These are phyloP conservation scores for Panaeolus cyanescens DNA, from an alignment of 768 basidiomycete genomes.

Conservation along the genomic window DNA sequence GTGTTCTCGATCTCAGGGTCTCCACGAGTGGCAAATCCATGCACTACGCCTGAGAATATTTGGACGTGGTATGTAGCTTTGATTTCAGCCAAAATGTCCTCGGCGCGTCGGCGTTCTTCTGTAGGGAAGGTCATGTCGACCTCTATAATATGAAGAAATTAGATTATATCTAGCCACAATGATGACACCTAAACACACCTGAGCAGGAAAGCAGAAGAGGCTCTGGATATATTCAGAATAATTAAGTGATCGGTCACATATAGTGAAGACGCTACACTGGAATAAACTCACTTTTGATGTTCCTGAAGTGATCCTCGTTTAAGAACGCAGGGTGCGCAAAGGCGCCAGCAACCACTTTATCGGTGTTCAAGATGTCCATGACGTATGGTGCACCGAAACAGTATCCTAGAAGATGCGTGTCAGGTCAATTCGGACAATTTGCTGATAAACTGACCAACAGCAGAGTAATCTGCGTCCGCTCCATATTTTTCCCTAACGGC, in stretches of 20 bases:
- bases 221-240: too few species aligned
- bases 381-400: background rate
- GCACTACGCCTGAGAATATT: constrained; percentile 50
- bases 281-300: constrained; percentile 44
- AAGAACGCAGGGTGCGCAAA: constrained; percentile 58
- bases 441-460: background rate
- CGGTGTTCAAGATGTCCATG: background rate
- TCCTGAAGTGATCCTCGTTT: constrained; percentile 47
- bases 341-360: constrained; percentile 36
- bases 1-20: constrained; percentile 38
- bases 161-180: background rate
- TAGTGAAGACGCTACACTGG: constrained; percentile 42
- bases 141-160: background rate
- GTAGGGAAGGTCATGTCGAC: constrained; percentile 53
- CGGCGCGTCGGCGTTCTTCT: constrained; percentile 51
- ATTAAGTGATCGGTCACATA: too few species aligned
- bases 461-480: background rate
- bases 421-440: too few species aligned
- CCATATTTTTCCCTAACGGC: background rate
- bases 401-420: too few species aligned
- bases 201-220: background rate
- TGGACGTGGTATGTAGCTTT: constrained; percentile 60
- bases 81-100: constrained; percentile 54
- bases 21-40: constrained; percentile 53
- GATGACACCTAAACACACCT: background rate